These are phyloP conservation scores for Trichosporon sp. DNA, from an alignment of 1,284 basidiomycete species.

Conservation along the genomic window DNA sequence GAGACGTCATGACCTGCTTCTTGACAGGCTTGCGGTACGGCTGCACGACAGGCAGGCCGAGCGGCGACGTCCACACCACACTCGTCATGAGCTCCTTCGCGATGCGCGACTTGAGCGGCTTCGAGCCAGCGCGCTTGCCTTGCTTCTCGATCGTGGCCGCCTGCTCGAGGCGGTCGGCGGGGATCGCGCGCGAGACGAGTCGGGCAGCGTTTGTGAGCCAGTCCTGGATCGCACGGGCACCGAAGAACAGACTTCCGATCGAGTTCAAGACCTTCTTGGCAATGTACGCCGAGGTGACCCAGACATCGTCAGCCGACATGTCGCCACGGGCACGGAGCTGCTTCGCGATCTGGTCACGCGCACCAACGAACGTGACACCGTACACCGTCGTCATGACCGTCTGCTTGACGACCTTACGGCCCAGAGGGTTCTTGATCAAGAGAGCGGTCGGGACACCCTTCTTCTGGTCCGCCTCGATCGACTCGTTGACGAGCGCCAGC, in stretches of 20 bases:
- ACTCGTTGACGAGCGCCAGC: conserved; percentile 58
- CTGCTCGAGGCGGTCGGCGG: conserved; percentile 61
- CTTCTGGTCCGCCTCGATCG: conserved; percentile 50
- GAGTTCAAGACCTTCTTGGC: conserved; percentile 71
- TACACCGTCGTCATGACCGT: conserved; percentile 99
- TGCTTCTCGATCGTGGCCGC: not conserved
- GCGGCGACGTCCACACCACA: conserved; percentile 93
- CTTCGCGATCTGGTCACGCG: conserved; percentile 87
- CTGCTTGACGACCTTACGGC: conserved; percentile 96
- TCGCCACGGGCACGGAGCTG: conserved; percentile 76
- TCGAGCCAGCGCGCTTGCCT: conserved; percentile 1
- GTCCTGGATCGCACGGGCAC: conserved; percentile 83
- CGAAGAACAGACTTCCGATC: conserved; percentile 88
- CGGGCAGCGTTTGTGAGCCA: conserved; percentile 83
- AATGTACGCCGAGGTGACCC: conserved; percentile 73
- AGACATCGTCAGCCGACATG: conserved; percentile 67
- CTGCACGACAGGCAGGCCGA: conserved; percentile 92
- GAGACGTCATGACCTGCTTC: conserved; percentile 68
- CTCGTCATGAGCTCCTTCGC: conserved; percentile 89
- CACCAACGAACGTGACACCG: conserved; percentile 89
- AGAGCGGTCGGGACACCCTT: conserved; percentile 57
- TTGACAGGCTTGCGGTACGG: conserved; percentile 85
- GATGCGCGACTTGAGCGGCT: conserved; percentile 46
- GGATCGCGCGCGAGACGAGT: conserved; percentile 82
- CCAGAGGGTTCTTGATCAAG: conserved; percentile 70